Base-by-base conservation (phyloP, 106 monocot genomes). In the Ottelia alismoides region DNA sequence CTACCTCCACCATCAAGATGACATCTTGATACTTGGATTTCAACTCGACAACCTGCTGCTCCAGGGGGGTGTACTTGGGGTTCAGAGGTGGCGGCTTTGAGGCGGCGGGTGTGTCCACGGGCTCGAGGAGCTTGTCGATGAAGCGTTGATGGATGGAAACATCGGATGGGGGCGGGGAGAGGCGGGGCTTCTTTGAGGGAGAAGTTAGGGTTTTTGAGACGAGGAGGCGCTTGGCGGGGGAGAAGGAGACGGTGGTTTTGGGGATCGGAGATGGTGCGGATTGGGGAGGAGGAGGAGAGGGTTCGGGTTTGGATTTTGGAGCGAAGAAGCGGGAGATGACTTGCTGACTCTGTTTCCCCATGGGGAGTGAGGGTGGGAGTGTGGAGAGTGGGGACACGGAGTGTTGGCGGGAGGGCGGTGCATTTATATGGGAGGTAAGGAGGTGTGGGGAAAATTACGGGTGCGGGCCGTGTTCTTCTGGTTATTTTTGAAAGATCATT, bases 241-340 rank as follows among this genome's bases (percentile, higher is more conserved):
- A 88, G 71, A 81, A 82, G 58, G 96, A 78, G 71, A 78, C 67
- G 56, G 80, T 83, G 70, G 84, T 45, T 31, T 71, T 81, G 61
- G 89, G 65, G 44, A 67, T 55, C 14, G 72, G 56, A 7, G 69
- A 64, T 27, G 68, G 59, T 20, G 29, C 22, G 25, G 74, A 25
- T n/a, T 64, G 45, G 18, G 70, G 47, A 48, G 17, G 27, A 0
- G 49, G 50, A 31, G 3, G 44, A 0, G 45, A 1, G 31, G 68
- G 30, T 51, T 52, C 29, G 25, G 53, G 64, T 53, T 57, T 47
- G 22, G 75, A 55, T 60, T 79, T 84, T 27, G 85, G 76, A 52
- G 84, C 45, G 68, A 96, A 96, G 85, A 96, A 96, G 71, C 96
- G 88, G 60, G 96, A 96, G 59, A 96, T 78, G 20, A 66, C 54